These are phyloP conservation scores for Sphaerulina vaccinii DNA, from an alignment of 2,329 filamentous ascomycete genomes.

Conservation along the genomic window DNA sequence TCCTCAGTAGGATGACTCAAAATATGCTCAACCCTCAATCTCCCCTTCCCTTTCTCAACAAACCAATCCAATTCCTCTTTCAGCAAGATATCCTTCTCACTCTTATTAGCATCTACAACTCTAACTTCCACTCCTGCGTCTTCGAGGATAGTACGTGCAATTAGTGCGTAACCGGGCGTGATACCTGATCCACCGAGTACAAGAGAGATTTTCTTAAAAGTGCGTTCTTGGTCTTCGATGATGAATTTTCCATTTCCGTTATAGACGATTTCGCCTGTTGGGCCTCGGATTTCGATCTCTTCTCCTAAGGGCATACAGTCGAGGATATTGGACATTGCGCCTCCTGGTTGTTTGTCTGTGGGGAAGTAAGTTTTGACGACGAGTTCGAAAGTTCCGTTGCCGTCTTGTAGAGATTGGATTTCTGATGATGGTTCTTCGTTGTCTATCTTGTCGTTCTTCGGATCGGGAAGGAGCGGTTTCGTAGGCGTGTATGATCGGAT, in stretches of 20 bases:
- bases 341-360: constrained; percentile 48
- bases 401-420: constrained; percentile 22
- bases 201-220: constrained; percentile 49
- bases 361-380: constrained; percentile 56
- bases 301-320: constrained; percentile 51
- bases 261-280: constrained; percentile 53
- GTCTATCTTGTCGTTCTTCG: constrained; percentile 33
- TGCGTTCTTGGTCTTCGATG: constrained; percentile 44
- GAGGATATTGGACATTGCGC: constrained; percentile 55
- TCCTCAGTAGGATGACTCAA: constrained; percentile 45
- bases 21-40: constrained; percentile 50
- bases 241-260: constrained; percentile 48
- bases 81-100: constrained; percentile 50
- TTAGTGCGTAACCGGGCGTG: constrained; percentile 53
- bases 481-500: constrained; percentile 53
- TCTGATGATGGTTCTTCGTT: constrained; percentile 4
- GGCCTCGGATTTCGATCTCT: constrained; percentile 53
- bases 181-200: constrained; percentile 54
- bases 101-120: constrained; percentile 52
- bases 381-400: constrained; percentile 49
- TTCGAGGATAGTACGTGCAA: constrained; percentile 44
- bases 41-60: constrained; percentile 39
- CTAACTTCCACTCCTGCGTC: constrained; percentile 35
- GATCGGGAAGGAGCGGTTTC: constrained; percentile 42
- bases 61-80: constrained; percentile 45